phyloP scores from a whole-genome alignment of 495 filamentous ascomycete species.

The Thermothielavioides terrestris region DNA sequence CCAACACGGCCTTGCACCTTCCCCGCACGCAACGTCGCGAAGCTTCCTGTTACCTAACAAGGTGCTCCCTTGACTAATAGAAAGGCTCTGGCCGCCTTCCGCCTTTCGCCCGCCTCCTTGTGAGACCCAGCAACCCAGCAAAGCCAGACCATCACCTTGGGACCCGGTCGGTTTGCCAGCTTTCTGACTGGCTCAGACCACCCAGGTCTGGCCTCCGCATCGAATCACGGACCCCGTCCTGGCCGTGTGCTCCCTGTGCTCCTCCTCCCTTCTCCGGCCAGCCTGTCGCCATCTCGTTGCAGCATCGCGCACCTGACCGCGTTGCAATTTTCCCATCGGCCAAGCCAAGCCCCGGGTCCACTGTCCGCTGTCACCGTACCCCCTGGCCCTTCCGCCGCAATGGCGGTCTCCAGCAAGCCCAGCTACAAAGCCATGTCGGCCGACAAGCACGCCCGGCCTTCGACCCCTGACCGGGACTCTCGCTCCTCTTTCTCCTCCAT shows the following conservation, averaged over 20 bases:
- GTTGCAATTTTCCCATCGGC: constrained; percentile 8
- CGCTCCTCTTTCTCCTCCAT: constrained; percentile 51
- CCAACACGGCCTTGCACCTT: constrained; percentile 23
- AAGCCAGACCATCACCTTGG: constrained; percentile 10
- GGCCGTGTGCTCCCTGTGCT: constrained; percentile 8
- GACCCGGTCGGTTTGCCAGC: background rate
- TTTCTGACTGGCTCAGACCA: background rate
- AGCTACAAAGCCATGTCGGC: constrained; percentile 24
- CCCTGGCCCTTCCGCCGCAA: constrained; percentile 10
- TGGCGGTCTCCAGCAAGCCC: constrained; percentile 21
- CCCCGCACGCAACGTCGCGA: constrained; percentile 35
- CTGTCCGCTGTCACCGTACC: background rate
- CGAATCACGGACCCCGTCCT: constrained; percentile 7
- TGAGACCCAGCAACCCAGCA: too few relatives aligned
- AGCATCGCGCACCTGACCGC: constrained; percentile 26
- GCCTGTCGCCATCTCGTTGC: constrained; percentile 19
- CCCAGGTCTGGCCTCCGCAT: constrained; percentile 2
- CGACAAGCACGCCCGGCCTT: constrained; percentile 11
- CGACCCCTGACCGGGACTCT: constrained; percentile 32
- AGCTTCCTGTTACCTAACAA: constrained; percentile 42
- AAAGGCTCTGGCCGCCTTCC: constrained; percentile 25
- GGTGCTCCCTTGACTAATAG: constrained; percentile 41
- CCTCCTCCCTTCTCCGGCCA: background rate
- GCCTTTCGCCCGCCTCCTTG: constrained; percentile 9
- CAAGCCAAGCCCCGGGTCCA: constrained; percentile 12